Evolutionary conservation across 805 yeast genomes (phyloP).

Genomic region (Komagataella populi): DNA sequence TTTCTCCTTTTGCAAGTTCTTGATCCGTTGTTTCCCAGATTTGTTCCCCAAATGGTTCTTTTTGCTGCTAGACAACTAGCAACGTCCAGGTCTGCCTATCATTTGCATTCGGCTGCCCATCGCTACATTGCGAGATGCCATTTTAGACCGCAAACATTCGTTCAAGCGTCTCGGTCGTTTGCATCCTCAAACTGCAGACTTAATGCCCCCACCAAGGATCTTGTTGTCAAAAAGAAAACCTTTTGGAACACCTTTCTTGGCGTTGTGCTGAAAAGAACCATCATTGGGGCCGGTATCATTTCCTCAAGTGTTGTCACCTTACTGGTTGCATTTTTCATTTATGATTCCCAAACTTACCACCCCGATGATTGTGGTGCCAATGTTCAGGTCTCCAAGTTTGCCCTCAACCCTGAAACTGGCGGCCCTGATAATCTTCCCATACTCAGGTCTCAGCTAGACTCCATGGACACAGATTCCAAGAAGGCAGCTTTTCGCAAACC

Average conservation of each 20-base stretch:
- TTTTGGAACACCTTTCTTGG: constrained; percentile 17
- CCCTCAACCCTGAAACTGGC: constrained; percentile 41
- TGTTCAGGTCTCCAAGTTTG: constrained; percentile 35
- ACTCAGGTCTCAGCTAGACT: constrained; percentile 39
- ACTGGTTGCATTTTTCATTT: constrained; percentile 39
- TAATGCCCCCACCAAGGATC: constrained; percentile 2
- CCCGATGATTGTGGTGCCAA: constrained; percentile 25
- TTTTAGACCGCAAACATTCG: background rate
- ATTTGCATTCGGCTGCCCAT: background rate
- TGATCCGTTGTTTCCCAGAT: background rate
- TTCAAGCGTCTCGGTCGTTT: background rate
- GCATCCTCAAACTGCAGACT: background rate
- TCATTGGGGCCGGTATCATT: constrained; percentile 26
- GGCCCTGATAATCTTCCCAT: constrained; percentile 66
- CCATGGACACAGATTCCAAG: constrained; percentile 36
- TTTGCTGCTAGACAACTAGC: background rate
- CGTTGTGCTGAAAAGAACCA: constrained; percentile 17
- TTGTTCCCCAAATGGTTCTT: background rate
- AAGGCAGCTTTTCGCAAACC: constrained; percentile 34
- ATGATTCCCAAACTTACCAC: constrained; percentile 53
- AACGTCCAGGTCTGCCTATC: background rate
- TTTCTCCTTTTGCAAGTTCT: background rate
- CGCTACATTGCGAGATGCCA: background rate
- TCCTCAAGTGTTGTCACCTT: constrained; percentile 26
- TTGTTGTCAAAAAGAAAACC: constrained; percentile 5